phyloP scores from a whole-genome alignment of 2,329 filamentous ascomycete genomes.

The Akanthomyces lecanii region DNA sequence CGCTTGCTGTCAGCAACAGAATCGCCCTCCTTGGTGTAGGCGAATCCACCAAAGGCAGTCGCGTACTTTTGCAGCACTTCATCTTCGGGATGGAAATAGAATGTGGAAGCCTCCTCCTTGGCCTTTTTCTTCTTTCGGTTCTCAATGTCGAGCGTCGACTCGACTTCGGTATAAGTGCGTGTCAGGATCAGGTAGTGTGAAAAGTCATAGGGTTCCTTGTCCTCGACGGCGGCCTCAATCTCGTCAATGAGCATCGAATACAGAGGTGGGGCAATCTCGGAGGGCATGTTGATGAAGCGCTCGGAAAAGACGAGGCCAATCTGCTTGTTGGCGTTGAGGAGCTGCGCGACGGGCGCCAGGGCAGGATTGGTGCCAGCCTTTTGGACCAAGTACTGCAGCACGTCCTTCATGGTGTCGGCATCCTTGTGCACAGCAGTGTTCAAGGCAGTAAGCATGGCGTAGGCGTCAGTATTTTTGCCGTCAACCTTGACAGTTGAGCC shows the following conservation, averaged over 20 bases:
- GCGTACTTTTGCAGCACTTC: conserved; percentile 80
- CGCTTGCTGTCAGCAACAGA: conserved; percentile 84
- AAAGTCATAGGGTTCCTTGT: conserved; percentile 89
- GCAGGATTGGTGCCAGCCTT: conserved; percentile 51
- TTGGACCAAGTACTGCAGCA: conserved; percentile 66
- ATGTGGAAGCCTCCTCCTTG: conserved; percentile 57
- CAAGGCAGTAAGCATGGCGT: conserved; percentile 84
- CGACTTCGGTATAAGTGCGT: conserved; percentile 87
- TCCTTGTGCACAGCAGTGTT: conserved; percentile 77
- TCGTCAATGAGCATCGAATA: conserved; percentile 93
- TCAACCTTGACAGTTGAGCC: conserved; percentile 98
- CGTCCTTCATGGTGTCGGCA: conserved; percentile 65
- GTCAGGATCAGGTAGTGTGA: conserved; percentile 89
- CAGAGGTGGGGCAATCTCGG: conserved; percentile 87
- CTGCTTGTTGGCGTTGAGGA: conserved; percentile 53
- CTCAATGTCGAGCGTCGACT: conserved; percentile 70
- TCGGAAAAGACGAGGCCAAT: conserved; percentile 88
- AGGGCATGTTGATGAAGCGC: conserved; percentile 93
- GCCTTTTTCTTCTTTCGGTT: conserved; percentile 59
- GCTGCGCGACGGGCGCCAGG: conserved; percentile 52
- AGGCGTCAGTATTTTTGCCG: conserved; percentile 86
- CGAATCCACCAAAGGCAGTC: conserved; percentile 63
- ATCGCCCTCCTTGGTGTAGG: conserved; percentile 78
- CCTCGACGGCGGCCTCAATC: conserved; percentile 80
- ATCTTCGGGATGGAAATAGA: conserved; percentile 95